These are phyloP conservation scores for Cryptosporidium andersoni DNA, from an alignment of 169 alveolate genomes.

Conservation along the genomic window DNA sequence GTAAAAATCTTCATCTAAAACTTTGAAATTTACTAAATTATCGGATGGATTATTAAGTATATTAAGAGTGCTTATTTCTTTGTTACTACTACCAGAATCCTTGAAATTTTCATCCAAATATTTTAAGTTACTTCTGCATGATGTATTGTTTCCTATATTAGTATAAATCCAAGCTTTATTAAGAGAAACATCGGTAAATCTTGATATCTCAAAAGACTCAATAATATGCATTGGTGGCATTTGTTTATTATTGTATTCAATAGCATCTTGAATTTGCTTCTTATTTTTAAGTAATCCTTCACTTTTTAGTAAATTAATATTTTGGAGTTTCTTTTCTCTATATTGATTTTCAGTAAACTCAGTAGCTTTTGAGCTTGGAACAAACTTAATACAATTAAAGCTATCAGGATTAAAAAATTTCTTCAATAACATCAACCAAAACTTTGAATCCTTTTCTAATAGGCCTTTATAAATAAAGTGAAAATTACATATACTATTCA, in stretches of 20 bases:
- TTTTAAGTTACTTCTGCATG: background rate
- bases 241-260: constrained; percentile 19
- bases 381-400: constrained; percentile 34
- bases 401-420: constrained; percentile 10
- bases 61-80: background rate
- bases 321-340: constrained; percentile 1
- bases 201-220: background rate
- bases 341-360: constrained; percentile 3
- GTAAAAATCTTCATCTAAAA: background rate
- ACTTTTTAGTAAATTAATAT: constrained; percentile 1
- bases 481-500: constrained; percentile 3
- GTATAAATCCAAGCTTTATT: background rate
- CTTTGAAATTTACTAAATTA: background rate
- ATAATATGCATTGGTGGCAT: background rate
- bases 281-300: background rate
- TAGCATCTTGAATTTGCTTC: constrained; percentile 11
- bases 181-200: too few relatives aligned
- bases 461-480: constrained; percentile 17
- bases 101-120: background rate
- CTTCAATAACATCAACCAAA: constrained; percentile 29
- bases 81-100: constrained; percentile 5
- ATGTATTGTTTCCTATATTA: constrained; percentile 9
- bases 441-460: constrained; percentile 4
- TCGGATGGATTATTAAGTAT: background rate
- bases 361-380: constrained; percentile 26